Evolutionary conservation across 768 basidiomycete genomes (phyloP), one percentile per base, ranked within the genome.

Genomic region (Rhizopogon roseolus): DNA sequence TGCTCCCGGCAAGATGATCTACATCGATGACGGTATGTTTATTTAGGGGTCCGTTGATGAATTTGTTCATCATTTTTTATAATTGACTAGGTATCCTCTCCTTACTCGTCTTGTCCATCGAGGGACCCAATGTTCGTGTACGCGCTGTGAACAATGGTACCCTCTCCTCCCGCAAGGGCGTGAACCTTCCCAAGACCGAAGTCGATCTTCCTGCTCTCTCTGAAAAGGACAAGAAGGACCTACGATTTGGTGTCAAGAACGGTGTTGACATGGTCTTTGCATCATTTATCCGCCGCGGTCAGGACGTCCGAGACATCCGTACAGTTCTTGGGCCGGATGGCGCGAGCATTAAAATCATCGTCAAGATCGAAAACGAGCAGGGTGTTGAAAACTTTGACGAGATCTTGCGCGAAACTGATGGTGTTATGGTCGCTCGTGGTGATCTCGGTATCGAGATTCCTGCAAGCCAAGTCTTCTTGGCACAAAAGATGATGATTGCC

Each of bases 401-500:
- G 73, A 99, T 99, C 64, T 72, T 99, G 64, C 85, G 81, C 64
- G 97, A 89, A 70, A 82, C 89, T 29, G 97, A 99, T 68, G 97
- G 97, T 76, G 97, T 99, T 62, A 99, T 99, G 97, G 97, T 99
- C 60, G 97, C 97, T 60, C 93, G 97, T 74, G 97, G 97, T 71
- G 97, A 99, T 70, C 81, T 99, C 49, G 97, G 97, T 71, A 99
- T 99, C 65, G 97, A 99, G 75, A 99, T 99, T 63, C 97, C 97
- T n/a, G 93, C 97, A 41, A 90, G 88, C 64, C 97, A 98, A 67
- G 97, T 99, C 42, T 99, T 99, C 81, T 78, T 98, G 64, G 97
- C 97, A 7, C 97, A 99, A 72, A 99, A 99, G 79, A 98, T 98
- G 96, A 99, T 99, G 95, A 99, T 98, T 63, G 85, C 96, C 55